Conservation (phyloP, 176 grass and related monocot genomes). For the Themeda triandra region DNA sequence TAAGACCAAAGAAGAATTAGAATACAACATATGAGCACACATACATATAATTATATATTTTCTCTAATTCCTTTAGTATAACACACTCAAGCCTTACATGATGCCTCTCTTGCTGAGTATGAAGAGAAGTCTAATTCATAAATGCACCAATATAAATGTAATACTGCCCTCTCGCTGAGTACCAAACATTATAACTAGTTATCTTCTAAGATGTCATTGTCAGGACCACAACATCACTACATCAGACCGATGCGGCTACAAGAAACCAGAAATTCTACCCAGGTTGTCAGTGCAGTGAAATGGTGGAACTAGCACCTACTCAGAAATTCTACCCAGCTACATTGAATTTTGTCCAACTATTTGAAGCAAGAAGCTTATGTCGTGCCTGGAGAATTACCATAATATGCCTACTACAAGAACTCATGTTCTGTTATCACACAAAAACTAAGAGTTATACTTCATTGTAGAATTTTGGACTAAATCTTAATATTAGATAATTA, state of each 20-base stretch:
- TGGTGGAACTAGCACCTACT: not conserved
- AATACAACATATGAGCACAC: not conserved
- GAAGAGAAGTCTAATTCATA: not conserved
- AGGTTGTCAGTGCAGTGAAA: not conserved
- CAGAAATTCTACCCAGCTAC: not conserved
- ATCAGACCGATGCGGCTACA: not conserved
- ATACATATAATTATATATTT: not conserved
- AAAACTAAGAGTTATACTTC: too few relatives aligned
- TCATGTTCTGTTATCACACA: not conserved
- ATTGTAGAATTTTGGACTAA: too few relatives aligned
- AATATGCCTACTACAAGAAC: not conserved
- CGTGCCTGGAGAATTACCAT: not conserved
- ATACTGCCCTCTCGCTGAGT: not conserved
- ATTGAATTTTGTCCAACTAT: not conserved
- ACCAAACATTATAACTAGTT: not conserved
- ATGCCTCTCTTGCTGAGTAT: not conserved
- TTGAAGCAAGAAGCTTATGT: not conserved
- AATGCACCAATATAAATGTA: not conserved
- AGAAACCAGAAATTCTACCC: not conserved
- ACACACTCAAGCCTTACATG: not conserved
- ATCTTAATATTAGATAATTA: too few relatives aligned
- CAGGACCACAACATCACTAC: not conserved
- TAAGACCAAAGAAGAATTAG: not conserved
- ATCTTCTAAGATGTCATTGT: not conserved
- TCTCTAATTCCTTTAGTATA: not conserved